Evolutionary conservation across 1,139 yeast species (phyloP).

Genomic region (Scheffersomyces parashehatae): DNA sequence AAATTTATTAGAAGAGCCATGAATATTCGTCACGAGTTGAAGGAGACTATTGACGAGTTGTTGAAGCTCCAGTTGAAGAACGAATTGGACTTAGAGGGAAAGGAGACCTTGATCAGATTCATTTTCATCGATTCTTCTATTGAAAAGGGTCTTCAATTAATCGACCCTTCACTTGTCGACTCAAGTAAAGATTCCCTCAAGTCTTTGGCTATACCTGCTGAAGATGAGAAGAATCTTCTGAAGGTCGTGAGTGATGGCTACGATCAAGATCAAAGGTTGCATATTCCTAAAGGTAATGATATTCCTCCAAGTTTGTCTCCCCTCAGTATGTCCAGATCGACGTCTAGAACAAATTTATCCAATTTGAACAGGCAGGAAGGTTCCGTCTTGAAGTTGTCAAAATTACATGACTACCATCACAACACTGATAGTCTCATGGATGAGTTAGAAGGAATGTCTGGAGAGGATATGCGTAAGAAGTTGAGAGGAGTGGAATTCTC

Average conservation of each 20-base stretch:
- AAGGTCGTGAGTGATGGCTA: not conserved
- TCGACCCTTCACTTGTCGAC: slow-evolving; percentile 38
- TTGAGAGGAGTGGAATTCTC: slow-evolving; percentile 45
- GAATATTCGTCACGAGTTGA: slow-evolving; percentile 47
- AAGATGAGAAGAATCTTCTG: slow-evolving; percentile 16
- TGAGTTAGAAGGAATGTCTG: slow-evolving; percentile 35
- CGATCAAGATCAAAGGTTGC: slow-evolving; percentile 5
- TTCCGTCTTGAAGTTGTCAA: slow-evolving; percentile 36
- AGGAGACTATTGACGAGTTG: slow-evolving; percentile 56
- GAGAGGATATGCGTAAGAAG: slow-evolving; percentile 54
- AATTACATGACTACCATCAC: slow-evolving; percentile 27
- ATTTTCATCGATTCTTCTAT: slow-evolving; percentile 70
- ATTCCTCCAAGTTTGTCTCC: slow-evolving; percentile 25
- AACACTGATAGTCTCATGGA: slow-evolving; percentile 14
- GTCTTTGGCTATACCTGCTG: slow-evolving; percentile 9
- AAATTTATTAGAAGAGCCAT: slow-evolving; percentile 47
- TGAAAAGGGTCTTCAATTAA: slow-evolving; percentile 60
- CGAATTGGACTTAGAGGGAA: slow-evolving; percentile 63
- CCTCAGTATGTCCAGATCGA: slow-evolving; percentile 31
- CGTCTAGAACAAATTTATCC: slow-evolving; percentile 37
- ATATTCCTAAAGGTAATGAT: slow-evolving; percentile 6
- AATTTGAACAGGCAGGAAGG: slow-evolving; percentile 45
- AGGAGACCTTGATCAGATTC: slow-evolving; percentile 68
- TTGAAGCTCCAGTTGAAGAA: slow-evolving; percentile 55
- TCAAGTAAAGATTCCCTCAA: slow-evolving; percentile 1